Base-by-base conservation (phyloP, 352 stramenopile genomes). In the Globisporangium rhizosaccharum region DNA sequence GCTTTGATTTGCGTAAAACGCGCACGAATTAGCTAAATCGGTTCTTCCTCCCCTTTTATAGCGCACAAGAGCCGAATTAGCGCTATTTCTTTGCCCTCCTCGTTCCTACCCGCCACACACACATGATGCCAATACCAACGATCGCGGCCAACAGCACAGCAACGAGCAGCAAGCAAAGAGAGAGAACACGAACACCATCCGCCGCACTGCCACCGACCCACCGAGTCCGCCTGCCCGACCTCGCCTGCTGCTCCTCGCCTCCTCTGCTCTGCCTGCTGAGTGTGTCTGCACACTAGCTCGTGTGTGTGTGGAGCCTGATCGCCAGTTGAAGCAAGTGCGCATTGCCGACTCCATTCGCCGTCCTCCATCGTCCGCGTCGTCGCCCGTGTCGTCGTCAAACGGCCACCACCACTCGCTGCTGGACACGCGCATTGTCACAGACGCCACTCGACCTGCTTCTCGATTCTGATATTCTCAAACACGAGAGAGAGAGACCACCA, bases 91-190 rank as follows among this genome's bases (percentile, higher is more conserved):
- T 6, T 33, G 15, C 44, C n/a, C 46, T 51, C 46, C n/a, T 51
- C 44, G 12, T 47, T 47, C 42, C 42, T 47, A 47, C 42, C 42
- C 42, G 42, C 18, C 18, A 44, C 28, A 33, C 28, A 33, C 28
- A 45, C 2, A 11, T 48, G 44, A 48, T 48, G 44, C 44, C 44
- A 48, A 48, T 48, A 48, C 17, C 44, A 48, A 48, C 44, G 44
- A 48, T 48, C 44, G 44, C 44, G 10, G 44, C 44, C 9, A 17
- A 33, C 28, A 33, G 28, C 28, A 33, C 28, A 33, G 28, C 28
- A 33, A 33, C 28, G 28, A 33, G 28, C 28, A 33, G 28, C 28
- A 33, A 33, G 28, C 28, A 33, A 6, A 33, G 28, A 33, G 28
- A 33, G 28, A 33, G 28, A 33, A 6, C 2, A 33, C 28, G 28